phyloP scores from a whole-genome alignment of 768 basidiomycete genomes.

The Amanita brunnescens region DNA sequence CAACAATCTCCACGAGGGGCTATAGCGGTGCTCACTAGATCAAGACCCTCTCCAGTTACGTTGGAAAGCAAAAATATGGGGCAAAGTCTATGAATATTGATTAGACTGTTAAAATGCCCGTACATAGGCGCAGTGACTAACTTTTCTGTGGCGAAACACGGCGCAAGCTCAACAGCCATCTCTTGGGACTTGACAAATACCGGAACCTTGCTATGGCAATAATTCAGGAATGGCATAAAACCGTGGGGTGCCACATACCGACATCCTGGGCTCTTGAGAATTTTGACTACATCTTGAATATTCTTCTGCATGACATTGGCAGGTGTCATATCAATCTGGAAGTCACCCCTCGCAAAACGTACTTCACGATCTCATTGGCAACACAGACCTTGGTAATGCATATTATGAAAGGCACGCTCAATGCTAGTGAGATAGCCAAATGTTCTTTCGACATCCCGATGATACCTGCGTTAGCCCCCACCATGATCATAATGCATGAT shows the following conservation, averaged over 20 bases:
- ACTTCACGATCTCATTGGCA: background rate
- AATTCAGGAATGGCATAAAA: background rate
- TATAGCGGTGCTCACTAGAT: slow-evolving; percentile 40
- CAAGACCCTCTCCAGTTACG: slow-evolving; percentile 88
- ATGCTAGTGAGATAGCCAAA: slow-evolving; percentile 85
- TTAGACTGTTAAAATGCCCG: slow-evolving; percentile 3
- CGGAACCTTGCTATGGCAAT: slow-evolving; percentile 53
- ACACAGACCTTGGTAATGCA: slow-evolving; percentile 81
- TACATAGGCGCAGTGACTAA: slow-evolving; percentile 19
- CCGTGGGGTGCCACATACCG: slow-evolving; percentile 37
- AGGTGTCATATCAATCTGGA: slow-evolving; percentile 94
- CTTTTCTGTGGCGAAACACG: slow-evolving; percentile 68
- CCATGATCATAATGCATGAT: slow-evolving; percentile 86
- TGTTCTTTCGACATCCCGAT: slow-evolving; percentile 96
- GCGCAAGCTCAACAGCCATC: slow-evolving; percentile 70
- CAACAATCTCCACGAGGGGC: background rate
- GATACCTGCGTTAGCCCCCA: slow-evolving; percentile 89
- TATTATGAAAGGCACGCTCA: slow-evolving; percentile 88
- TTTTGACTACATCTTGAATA: slow-evolving; percentile 85
- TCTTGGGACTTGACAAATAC: slow-evolving; percentile 81
- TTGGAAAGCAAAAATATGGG: slow-evolving; percentile 92
- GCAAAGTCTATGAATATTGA: slow-evolving; percentile 52
- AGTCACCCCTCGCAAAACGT: background rate
- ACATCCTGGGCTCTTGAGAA: slow-evolving; percentile 88
- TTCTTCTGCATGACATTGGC: slow-evolving; percentile 87